These are phyloP conservation scores for Trichomonas gallinae DNA, from an alignment of 208 protist species.

Conservation along the genomic window DNA sequence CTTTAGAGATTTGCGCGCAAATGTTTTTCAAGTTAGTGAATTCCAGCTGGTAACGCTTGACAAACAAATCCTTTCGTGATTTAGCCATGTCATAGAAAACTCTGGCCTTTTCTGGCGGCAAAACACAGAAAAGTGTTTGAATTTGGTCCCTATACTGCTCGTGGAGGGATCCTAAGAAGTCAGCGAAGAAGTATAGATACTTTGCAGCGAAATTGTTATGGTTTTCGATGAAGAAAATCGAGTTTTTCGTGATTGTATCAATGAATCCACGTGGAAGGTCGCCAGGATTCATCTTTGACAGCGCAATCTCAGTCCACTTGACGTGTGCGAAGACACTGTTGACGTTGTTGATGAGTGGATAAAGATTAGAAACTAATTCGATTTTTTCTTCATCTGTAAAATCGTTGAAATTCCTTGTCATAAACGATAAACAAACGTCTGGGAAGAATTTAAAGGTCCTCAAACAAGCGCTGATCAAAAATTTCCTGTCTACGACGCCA, in stretches of 20 bases:
- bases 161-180: neutral
- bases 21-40: too few relatives aligned
- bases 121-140: neutral
- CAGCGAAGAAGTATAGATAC: neutral
- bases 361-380: neutral
- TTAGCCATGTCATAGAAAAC: neutral
- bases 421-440: neutral
- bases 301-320: neutral
- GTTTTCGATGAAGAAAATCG: neutral
- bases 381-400: neutral
- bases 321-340: neutral
- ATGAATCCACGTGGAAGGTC: neutral
- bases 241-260: neutral
- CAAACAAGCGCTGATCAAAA: neutral
- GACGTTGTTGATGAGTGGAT: neutral
- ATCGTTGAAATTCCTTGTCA: neutral
- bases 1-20: too few relatives aligned
- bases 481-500: neutral
- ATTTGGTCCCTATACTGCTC: neutral
- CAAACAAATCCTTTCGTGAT: too few relatives aligned
- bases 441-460: neutral
- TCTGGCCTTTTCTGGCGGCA: neutral
- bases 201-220: neutral
- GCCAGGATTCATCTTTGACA: neutral
- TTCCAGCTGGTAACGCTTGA: neutral